Evolutionary conservation across 345 rosid species (phyloP), one percentile per base, ranked within the genome.

Genomic region (Firmiana major): DNA sequence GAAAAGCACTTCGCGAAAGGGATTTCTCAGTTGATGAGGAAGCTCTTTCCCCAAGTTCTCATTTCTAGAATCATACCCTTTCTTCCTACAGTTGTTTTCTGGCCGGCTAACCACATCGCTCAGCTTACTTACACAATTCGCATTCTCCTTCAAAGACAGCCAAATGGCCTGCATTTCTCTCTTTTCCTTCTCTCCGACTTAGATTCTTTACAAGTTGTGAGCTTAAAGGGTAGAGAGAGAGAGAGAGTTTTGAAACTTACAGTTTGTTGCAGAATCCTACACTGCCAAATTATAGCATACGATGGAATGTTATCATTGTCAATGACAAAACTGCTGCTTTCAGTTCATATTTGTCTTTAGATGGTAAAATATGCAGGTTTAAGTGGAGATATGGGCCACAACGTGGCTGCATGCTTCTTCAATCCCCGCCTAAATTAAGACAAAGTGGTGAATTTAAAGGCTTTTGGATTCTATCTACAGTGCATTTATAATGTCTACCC

Each of bases 81-180:
- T 71, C 28, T 72, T 65, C 59, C 24, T 54, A 62, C 71, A 19
- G 13, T 34, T 54, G 63, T 77, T 79, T 21, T 64, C 76, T 0
- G 65, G 78, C 51, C 46, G 66, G 19, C 48, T 11, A 40, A 59
- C 73, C 36, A 68, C 83, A 78, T 69, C 76, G 6, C 16, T 79
- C 26, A 75, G 57, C 79, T 71, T 82, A 12, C 75, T 48, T 55
- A 82, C 77, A 49, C 87, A 82, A 75, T 76, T 65, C 15, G 54
- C 77, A 79, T 79, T 88, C 57, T 84, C 83, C 80, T 69, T 85
- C 85, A 85, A 36, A 21, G 85, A 81, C 43, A 55, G 38, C 90
- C 86, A 85, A 68, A 81, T 40, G 13, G 74, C 72, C 24, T 75
- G 79, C 88, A 85, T 85, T 22, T 83, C 62, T 74, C 21, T 68